These are phyloP conservation scores for Trichoderma sp. DNA, from an alignment of 2,329 filamentous ascomycete genomes.

Conservation along the genomic window DNA sequence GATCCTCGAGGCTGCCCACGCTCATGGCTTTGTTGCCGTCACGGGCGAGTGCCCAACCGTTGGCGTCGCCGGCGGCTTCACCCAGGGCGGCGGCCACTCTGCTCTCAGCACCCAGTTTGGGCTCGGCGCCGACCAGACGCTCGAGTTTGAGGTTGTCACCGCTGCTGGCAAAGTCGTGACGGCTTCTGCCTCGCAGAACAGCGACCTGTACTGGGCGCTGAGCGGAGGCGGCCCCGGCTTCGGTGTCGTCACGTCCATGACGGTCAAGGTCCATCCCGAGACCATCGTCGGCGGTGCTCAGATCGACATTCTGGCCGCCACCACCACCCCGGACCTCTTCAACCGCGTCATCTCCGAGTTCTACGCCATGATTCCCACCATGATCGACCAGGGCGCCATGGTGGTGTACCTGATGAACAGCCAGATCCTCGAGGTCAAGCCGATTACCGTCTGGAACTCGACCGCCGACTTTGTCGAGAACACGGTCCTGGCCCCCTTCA, in stretches of 20 bases:
- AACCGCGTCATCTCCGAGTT: conserved; percentile 30
- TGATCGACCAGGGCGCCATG: conserved; percentile 52
- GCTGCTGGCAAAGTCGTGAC: conserved; percentile 49
- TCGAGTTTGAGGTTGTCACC: conserved; percentile 57
- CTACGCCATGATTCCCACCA: conserved; percentile 34
- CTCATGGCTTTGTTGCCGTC: conserved; percentile 51
- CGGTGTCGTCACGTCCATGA: conserved; percentile 46
- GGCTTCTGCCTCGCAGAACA: conserved; percentile 41
- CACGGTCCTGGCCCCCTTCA: conserved; percentile 46
- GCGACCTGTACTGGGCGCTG: conserved; percentile 65
- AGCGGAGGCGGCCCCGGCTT: conserved; percentile 56
- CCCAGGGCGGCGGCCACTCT: conserved; percentile 60
- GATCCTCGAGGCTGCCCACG: conserved; percentile 47
- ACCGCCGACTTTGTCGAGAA: conserved; percentile 41
- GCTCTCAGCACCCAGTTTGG: conserved; percentile 55
- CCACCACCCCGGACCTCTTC: neutral
- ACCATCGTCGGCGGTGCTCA: conserved; percentile 38
- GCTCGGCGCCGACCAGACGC: conserved; percentile 58
- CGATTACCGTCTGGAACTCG: conserved; percentile 49
- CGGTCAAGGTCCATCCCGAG: conserved; percentile 38
- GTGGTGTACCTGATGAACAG: conserved; percentile 48
- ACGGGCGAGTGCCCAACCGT: conserved; percentile 60
- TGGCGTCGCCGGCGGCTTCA: conserved; percentile 61
- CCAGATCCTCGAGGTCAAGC: conserved; percentile 44
- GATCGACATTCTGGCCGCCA: neutral